Conservation (phyloP, 2,329 filamentous ascomycete species). For the Neonectria magnoliae region DNA sequence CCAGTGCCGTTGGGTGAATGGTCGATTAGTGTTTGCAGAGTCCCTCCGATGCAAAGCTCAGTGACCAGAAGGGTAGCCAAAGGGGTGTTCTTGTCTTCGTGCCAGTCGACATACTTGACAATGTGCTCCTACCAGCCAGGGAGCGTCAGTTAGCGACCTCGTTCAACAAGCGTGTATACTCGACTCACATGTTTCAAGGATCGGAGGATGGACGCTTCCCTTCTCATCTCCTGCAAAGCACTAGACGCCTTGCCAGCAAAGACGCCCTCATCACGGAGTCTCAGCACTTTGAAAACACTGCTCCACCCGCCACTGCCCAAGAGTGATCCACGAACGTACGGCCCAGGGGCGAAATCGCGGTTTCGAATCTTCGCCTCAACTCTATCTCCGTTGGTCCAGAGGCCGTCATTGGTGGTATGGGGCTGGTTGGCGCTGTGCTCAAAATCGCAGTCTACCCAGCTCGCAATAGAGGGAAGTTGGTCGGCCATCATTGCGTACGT, state of each 20-base stretch:
- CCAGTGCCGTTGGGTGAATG: conserved; percentile 30
- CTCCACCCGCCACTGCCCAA: conserved; percentile 44
- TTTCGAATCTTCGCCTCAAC: conserved; percentile 22
- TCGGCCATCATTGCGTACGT: neutral
- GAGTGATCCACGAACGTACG: conserved; percentile 38
- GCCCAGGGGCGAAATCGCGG: conserved; percentile 23
- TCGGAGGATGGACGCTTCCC: conserved; percentile 38
- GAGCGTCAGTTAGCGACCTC: neutral
- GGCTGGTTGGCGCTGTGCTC: neutral
- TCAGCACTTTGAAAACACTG: conserved; percentile 43
- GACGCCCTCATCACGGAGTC: conserved; percentile 37
- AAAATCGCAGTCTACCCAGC: neutral
- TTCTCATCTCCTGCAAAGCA: conserved; percentile 33
- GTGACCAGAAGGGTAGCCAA: conserved; percentile 42
- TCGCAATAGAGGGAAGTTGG: neutral
- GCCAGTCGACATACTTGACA: conserved; percentile 42
- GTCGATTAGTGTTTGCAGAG: conserved; percentile 42
- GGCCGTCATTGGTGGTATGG: neutral
- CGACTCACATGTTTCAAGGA: conserved; percentile 41
- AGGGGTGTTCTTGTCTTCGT: conserved; percentile 32
- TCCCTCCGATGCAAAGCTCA: conserved; percentile 44
- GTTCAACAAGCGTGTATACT: neutral
- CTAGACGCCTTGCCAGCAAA: conserved; percentile 45
- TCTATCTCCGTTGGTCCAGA: conserved; percentile 38
- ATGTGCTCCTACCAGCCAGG: conserved; percentile 38